These are phyloP conservation scores for Fusarium sarcochroum DNA, from an alignment of 2,329 filamentous ascomycete species.

Conservation along the genomic window DNA sequence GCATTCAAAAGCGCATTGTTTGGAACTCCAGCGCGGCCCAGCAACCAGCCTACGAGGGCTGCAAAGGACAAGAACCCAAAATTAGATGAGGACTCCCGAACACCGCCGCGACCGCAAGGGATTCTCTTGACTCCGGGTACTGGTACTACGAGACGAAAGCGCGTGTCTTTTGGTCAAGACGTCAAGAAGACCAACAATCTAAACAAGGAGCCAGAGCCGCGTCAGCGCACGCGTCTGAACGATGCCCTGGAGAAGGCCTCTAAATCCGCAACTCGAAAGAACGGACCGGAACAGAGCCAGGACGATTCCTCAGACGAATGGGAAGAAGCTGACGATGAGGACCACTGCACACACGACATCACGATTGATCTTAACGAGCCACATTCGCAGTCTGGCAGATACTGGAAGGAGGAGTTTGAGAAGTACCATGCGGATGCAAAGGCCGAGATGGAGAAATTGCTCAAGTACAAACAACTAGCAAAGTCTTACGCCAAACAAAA, in stretches of 20 bases:
- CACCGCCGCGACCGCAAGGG: conserved; percentile 66
- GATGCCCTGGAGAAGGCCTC: conserved; percentile 60
- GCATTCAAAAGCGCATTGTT: conserved; percentile 76
- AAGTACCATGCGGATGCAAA: conserved; percentile 80
- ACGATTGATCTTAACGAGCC: conserved; percentile 81
- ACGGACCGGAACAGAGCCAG: conserved; percentile 19
- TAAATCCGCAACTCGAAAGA: conserved; percentile 21
- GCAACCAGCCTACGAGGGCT: conserved; percentile 51
- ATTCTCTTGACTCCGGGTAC: conserved; percentile 77
- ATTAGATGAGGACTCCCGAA: conserved; percentile 54
- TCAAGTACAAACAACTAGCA: conserved; percentile 84
- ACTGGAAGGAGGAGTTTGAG: conserved; percentile 85
- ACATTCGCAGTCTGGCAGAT: conserved; percentile 80
- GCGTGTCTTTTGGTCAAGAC: conserved; percentile 74
- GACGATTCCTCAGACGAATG: conserved; percentile 59
- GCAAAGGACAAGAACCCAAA: conserved; percentile 43
- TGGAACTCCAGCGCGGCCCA: conserved; percentile 66
- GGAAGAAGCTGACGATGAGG: conserved; percentile 64
- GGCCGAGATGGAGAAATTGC: conserved; percentile 81
- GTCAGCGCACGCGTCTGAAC: conserved; percentile 61
- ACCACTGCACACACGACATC: conserved; percentile 69
- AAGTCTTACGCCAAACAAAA: conserved; percentile 85
- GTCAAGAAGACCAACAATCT: conserved; percentile 60
- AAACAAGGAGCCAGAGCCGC: conserved; percentile 44
- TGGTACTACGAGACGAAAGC: conserved; percentile 71